These are phyloP conservation scores for Diplocarpon rosae DNA, from an alignment of 2,329 filamentous ascomycete genomes.

Conservation along the genomic window DNA sequence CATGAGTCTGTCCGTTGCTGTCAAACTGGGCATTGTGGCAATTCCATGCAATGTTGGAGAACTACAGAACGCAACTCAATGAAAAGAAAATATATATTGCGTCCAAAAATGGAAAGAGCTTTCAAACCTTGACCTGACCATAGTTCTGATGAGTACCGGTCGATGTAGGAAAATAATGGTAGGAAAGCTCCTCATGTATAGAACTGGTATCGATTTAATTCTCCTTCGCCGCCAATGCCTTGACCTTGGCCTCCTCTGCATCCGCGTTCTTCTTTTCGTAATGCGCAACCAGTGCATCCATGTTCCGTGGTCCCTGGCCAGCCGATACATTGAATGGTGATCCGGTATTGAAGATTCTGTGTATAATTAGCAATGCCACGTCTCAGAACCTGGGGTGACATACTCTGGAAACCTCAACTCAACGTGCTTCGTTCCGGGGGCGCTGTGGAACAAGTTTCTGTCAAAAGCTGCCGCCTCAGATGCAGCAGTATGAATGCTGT, in stretches of 20 bases:
- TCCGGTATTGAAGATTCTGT: conserved; percentile 52
- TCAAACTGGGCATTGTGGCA: no score
- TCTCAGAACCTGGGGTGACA: conserved; percentile 26
- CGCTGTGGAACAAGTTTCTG: conserved; percentile 45
- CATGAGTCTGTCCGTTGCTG: no score
- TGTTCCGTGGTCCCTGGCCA: conserved; percentile 44
- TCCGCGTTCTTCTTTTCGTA: conserved; percentile 47
- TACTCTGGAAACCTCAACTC: conserved; percentile 55
- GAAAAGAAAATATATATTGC: no score
- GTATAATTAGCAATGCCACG: conserved; percentile 4
- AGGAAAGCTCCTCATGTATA: conserved; percentile 11
- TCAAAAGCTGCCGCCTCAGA: conserved; percentile 54
- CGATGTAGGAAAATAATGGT: no score
- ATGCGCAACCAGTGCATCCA: conserved; percentile 49
- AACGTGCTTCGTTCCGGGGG: conserved; percentile 33
- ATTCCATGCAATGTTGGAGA: no score
- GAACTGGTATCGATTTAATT: conserved; percentile 14
- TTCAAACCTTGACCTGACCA: no score
- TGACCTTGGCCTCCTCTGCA: conserved; percentile 43
- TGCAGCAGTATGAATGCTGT: conserved; percentile 47
- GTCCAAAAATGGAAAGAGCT: no score
- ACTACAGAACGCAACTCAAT: no score
- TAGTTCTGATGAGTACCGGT: no score
- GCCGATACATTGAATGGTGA: conserved; percentile 54
- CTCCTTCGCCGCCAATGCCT: conserved; percentile 20